Conservation (phyloP, 208 protist genomes). For the Kentomonas sorsogonicus region DNA sequence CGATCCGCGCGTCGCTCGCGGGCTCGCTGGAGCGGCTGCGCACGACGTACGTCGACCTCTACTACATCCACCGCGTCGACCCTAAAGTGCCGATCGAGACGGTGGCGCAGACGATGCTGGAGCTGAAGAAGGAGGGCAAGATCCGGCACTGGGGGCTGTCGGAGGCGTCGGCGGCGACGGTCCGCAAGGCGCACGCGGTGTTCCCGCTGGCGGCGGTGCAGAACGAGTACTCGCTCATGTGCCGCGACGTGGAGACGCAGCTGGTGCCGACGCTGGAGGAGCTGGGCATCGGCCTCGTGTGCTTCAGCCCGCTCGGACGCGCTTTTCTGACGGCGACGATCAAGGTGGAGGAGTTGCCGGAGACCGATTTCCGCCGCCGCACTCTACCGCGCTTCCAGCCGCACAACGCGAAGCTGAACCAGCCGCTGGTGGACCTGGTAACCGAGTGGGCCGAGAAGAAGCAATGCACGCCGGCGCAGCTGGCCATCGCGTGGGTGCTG, state of each 20-base stretch:
- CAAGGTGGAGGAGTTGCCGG: no score
- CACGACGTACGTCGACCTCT: constrained; percentile 37
- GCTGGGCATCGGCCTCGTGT: constrained; percentile 30
- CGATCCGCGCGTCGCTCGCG: constrained; percentile 20
- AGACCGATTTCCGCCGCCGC: constrained; percentile 14
- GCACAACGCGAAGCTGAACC: constrained; percentile 14
- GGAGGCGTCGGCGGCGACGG: constrained; percentile 16
- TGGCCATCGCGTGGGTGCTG: constrained; percentile 27
- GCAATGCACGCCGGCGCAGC: constrained; percentile 18
- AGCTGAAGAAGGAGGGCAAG: constrained; percentile 31
- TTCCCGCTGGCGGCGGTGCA: constrained; percentile 27
- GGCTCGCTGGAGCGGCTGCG: constrained; percentile 32
- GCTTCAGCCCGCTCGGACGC: constrained; percentile 24
- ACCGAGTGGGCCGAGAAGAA: constrained; percentile 14
- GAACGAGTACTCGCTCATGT: constrained; percentile 31
- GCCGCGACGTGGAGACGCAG: constrained; percentile 19
- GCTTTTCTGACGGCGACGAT: constrained; percentile 25
- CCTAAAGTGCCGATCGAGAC: constrained; percentile 23
- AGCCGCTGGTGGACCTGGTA: constrained; percentile 11
- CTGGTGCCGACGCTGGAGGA: constrained; percentile 24
- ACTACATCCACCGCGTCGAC: constrained; percentile 36
- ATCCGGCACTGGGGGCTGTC: constrained; percentile 32
- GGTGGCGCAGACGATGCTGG: constrained; percentile 26
- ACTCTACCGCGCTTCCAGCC: constrained; percentile 15
- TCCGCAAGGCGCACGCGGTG: constrained; percentile 29